Base-by-base conservation (phyloP, 768 basidiomycete genomes). In the Gyrodon lividus region DNA sequence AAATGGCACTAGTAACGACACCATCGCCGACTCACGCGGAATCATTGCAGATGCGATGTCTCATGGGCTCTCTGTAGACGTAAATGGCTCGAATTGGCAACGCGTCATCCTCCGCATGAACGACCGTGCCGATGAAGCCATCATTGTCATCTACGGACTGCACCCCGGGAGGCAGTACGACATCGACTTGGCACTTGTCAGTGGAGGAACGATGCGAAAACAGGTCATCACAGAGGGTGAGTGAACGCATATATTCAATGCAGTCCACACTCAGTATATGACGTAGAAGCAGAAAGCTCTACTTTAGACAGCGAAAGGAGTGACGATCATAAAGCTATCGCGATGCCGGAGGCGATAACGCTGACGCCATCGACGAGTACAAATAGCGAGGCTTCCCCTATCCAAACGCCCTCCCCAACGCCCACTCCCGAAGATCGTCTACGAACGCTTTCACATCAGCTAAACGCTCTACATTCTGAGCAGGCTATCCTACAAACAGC, bases 101-200 rank as follows among this genome's bases (percentile, higher is more conserved):
- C 76, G 84, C 44, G 87, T 90, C 20, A 80, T 91, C 61, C 82
- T 90, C 50, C 82, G 86, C 47, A 82, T 91, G 54, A 85, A 89
- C 63, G 90, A 93, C 39, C 80, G 82, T 47, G 77, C 79, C 0
- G 92, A 95, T 58, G 89, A 96, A 62, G 94, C 92, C 0, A 82
- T 95, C 50, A 91, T 97, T 46, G 89, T 96, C 52, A 81, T 98
- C 23, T 94, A 92, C 52, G 92, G 91, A 1, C 76, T 98, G 41
- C 80, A 89, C 74, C 93, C 92, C 4, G 89, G 89, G 2, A 79
- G 89, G 50, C 89, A 91, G 64, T 97, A 97, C 60, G 92, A 97
- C 61, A 84, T 97, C 46, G 89, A 93, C 61, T 73, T 97, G 10
- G 85, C 79, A 2, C 77, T 95, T 23, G 83, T 86, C 5, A 82